phyloP scores from a whole-genome alignment of 305 asterid genomes.

The Solanum aculeatissimum region DNA sequence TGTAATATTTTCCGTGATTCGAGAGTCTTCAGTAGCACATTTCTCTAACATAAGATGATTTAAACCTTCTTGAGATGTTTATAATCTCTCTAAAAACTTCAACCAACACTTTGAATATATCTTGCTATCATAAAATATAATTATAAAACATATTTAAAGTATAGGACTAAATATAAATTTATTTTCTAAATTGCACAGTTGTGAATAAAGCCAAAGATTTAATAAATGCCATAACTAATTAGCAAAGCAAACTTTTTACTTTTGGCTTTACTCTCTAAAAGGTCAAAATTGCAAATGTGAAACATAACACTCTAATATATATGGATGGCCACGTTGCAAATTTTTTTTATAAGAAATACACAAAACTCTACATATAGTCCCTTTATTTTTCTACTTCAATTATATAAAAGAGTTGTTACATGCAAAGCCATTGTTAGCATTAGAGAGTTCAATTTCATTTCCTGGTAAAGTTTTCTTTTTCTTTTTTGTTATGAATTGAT shows the following conservation, averaged over 20 bases:
- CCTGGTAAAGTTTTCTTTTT: too few species aligned
- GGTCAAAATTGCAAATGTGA: background rate
- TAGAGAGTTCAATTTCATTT: too few species aligned
- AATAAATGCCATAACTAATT: background rate
- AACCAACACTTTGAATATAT: background rate
- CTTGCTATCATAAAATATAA: background rate
- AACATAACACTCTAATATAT: background rate
- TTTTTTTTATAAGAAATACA: background rate
- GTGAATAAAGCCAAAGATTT: background rate
- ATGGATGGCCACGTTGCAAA: background rate
- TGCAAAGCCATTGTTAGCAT: background rate
- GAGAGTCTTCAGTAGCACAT: accelerated
- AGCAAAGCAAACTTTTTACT: background rate
- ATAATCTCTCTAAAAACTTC: background rate
- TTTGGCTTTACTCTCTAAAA: background rate
- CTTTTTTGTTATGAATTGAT: too few species aligned
- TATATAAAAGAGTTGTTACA: background rate
- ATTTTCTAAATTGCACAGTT: background rate
- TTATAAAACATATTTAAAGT: background rate
- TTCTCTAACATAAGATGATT: background rate
- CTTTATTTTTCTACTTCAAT: background rate
- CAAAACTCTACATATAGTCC: background rate
- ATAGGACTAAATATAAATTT: background rate
- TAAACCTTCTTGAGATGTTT: background rate
- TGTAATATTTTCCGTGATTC: background rate